A percentile compares a stretch with the other conserved stretches of the same genome.
phyloP scores from a whole-genome alignment of 306 rosid species.

The Dryas octopetala region DNA sequence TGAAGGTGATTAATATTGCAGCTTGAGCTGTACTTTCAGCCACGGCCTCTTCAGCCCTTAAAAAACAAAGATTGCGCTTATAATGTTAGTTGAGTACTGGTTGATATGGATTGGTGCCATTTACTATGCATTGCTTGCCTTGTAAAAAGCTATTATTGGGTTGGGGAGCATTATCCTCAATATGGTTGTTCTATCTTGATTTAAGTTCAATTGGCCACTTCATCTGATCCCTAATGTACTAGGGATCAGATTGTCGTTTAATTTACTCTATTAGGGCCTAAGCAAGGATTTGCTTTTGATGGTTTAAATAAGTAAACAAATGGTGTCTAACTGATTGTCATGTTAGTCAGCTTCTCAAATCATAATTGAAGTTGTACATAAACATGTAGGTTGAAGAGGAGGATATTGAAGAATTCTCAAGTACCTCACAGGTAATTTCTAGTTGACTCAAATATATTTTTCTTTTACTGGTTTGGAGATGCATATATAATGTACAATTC shows the following conservation, averaged over 20 bases:
- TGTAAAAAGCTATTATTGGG: too few relatives aligned
- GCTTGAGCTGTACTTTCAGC: not conserved
- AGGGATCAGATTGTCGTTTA: too few relatives aligned
- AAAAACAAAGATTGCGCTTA: too few relatives aligned
- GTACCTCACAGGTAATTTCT: conserved; percentile 37
- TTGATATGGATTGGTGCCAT: too few relatives aligned
- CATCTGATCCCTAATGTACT: too few relatives aligned
- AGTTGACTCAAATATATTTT: not conserved
- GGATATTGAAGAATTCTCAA: conserved; percentile 44
- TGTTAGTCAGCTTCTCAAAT: not conserved
- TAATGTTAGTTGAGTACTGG: too few relatives aligned
- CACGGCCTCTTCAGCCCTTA: not conserved
- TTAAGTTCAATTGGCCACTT: too few relatives aligned
- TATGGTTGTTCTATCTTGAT: too few relatives aligned
- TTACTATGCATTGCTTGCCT: too few relatives aligned
- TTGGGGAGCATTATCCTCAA: too few relatives aligned
- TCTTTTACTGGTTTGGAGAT: not conserved
- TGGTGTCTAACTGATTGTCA: not conserved
- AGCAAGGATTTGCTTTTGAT: not conserved
- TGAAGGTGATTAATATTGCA: not conserved
- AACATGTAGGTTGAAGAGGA: conserved; percentile 42
- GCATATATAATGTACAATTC: not conserved
- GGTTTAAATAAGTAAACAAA: not conserved
- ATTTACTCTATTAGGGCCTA: too few relatives aligned
- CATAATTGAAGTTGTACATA: not conserved